These are phyloP conservation scores for Aspergillus uvarum DNA, from an alignment of 2,329 filamentous ascomycete species.

Conservation along the genomic window DNA sequence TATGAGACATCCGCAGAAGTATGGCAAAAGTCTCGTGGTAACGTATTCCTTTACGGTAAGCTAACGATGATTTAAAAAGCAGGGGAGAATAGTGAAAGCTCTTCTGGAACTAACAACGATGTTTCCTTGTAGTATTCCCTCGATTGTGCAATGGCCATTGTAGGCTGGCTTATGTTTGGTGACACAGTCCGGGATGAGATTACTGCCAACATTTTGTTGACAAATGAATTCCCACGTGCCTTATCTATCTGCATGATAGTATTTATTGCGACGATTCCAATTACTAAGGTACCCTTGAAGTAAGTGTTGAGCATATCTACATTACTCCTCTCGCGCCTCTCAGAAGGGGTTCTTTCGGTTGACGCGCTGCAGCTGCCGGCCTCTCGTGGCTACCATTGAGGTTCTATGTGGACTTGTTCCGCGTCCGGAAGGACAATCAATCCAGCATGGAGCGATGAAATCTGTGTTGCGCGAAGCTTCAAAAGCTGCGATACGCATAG, in stretches of 20 bases:
- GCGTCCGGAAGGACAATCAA: conserved; percentile 36
- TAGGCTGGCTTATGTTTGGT: conserved; percentile 92
- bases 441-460: conserved; percentile 21
- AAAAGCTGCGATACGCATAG: conserved; percentile 62
- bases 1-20: conserved; percentile 81
- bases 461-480: conserved; percentile 46
- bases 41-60: conserved; percentile 83
- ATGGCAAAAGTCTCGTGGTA: conserved; percentile 68
- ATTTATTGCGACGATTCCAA: conserved; percentile 86
- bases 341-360: conserved; percentile 12
- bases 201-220: conserved; percentile 81
- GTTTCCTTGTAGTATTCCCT: conserved; percentile 62
- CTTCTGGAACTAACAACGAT: conserved; percentile 13
- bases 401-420: conserved; percentile 72
- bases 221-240: conserved; percentile 68
- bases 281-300: conserved; percentile 93
- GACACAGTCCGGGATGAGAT: conserved; percentile 84
- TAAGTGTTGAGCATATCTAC: conserved; percentile 30
- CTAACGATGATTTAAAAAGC: neutral
- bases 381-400: conserved; percentile 82
- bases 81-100: neutral
- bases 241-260: conserved; percentile 78
- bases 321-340: neutral
- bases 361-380: conserved; percentile 60
- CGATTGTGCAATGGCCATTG: conserved; percentile 76